These are phyloP conservation scores for Suillus americanus DNA, from an alignment of 768 basidiomycete genomes.

Conservation along the genomic window DNA sequence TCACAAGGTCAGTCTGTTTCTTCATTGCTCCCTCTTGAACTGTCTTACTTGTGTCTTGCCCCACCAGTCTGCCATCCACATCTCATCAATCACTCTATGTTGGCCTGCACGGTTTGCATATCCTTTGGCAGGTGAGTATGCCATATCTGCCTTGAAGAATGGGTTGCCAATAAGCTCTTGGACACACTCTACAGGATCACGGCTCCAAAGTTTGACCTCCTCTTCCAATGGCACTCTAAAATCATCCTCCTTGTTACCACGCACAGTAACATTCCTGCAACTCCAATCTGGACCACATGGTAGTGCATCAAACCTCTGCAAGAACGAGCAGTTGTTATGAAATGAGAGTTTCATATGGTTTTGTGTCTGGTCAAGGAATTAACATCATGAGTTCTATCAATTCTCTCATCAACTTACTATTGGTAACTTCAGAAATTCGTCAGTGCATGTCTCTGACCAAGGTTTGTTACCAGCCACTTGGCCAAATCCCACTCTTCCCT, in stretches of 20 bases:
- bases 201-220: too few relatives aligned
- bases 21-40: background rate
- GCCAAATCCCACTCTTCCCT: too few relatives aligned
- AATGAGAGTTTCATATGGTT: conserved; percentile 19
- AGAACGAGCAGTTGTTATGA: conserved; percentile 23
- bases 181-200: too few relatives aligned
- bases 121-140: conserved; percentile 5
- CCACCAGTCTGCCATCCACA: conserved; percentile 28
- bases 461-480: too few relatives aligned
- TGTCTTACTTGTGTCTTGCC: conserved; percentile 19
- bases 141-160: conserved; percentile 8
- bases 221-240: conserved; percentile 7
- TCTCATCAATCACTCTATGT: conserved; percentile 13
- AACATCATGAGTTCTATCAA: background rate
- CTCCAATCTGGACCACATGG: conserved; percentile 21
- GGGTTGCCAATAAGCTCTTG: too few relatives aligned
- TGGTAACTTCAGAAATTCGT: too few relatives aligned
- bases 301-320: conserved; percentile 22
- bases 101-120: conserved; percentile 9
- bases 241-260: conserved; percentile 17
- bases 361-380: background rate
- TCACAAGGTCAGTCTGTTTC: background rate
- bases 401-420: too few relatives aligned
- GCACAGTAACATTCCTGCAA: conserved; percentile 20
- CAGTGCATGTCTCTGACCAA: too few relatives aligned